Conservation (phyloP, 2,329 filamentous ascomycete genomes). For the Alternaria burnsii region DNA sequence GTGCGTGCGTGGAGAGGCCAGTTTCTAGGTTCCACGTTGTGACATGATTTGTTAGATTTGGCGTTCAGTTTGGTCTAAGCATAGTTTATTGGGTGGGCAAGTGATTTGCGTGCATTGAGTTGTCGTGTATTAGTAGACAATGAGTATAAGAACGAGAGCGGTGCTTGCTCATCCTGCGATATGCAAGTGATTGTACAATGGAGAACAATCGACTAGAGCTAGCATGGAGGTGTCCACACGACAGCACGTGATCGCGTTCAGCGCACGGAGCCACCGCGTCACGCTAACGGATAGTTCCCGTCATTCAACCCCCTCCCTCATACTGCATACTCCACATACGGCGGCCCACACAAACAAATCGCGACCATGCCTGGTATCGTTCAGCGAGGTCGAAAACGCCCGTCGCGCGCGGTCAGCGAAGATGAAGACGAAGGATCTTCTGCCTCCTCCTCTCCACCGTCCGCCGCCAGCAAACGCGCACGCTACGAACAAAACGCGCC, state of each 20-base stretch:
- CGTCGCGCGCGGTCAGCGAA: constrained; percentile 28
- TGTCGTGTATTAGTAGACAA: constrained; percentile 28
- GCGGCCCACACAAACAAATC: neutral
- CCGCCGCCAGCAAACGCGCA: constrained; percentile 43
- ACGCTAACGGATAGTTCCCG: constrained; percentile 11
- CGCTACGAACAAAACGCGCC: constrained; percentile 45
- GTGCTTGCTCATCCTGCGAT: neutral
- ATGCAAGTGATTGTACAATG: neutral
- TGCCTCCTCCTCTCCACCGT: constrained; percentile 32
- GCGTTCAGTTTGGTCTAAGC: constrained; percentile 15
- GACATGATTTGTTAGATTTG: constrained; percentile 13
- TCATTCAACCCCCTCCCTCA: constrained; percentile 2
- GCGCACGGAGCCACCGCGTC: constrained; percentile 9
- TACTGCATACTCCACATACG: neutral
- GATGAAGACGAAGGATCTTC: constrained; percentile 29
- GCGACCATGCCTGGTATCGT: constrained; percentile 41
- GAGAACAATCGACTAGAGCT: neutral
- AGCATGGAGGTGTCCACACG: constrained; percentile 12
- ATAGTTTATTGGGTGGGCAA: constrained; percentile 12
- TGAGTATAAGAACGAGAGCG: constrained; percentile 1
- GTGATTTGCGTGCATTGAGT: constrained; percentile 11
- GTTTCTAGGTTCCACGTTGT: constrained; percentile 13
- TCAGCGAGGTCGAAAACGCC: constrained; percentile 35
- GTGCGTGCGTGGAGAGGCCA: neutral
- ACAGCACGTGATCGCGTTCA: constrained; percentile 22